phyloP scores from a whole-genome alignment of 2,329 filamentous ascomycete species.

The Xylariaceae sp. region DNA sequence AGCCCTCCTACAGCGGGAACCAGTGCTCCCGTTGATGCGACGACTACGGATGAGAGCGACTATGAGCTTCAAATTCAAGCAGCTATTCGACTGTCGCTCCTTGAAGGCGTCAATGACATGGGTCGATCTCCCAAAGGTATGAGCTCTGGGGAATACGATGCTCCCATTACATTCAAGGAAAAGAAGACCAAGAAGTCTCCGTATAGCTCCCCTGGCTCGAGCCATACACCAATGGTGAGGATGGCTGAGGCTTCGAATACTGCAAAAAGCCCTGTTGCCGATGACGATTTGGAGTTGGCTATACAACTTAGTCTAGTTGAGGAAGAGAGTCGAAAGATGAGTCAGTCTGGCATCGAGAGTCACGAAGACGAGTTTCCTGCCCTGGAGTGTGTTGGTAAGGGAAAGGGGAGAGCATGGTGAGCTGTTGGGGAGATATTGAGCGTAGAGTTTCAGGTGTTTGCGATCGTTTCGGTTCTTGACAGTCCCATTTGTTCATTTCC shows the following conservation, averaged over 20 bases:
- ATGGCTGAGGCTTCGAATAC: conserved; percentile 14
- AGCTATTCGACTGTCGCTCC: conserved; percentile 57
- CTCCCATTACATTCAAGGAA: conserved; percentile 46
- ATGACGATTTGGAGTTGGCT: conserved; percentile 58
- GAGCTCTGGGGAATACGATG: conserved; percentile 46
- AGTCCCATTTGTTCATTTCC: too few relatives aligned
- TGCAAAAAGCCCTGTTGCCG: conserved; percentile 25
- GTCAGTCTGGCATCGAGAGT: conserved; percentile 7
- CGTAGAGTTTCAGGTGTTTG: too few relatives aligned
- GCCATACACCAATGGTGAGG: conserved; percentile 31
- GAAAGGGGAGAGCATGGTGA: conserved; percentile 15
- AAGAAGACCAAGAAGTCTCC: conserved; percentile 35
- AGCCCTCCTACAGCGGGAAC: conserved; percentile 27
- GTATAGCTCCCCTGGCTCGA: conserved; percentile 31
- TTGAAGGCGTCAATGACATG: conserved; percentile 49
- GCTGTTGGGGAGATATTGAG: conserved; percentile 1
- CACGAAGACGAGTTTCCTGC: conserved; percentile 25
- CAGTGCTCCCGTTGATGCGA: conserved; percentile 19
- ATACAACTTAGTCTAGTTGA: conserved; percentile 57
- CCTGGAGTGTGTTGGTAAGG: conserved; percentile 20
- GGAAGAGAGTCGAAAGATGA: conserved; percentile 34
- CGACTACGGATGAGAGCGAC: conserved; percentile 42
- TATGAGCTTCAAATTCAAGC: conserved; percentile 60
- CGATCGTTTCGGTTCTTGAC: too few relatives aligned
- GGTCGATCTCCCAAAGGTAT: conserved; percentile 41